Base-by-base conservation (phyloP, 2,329 filamentous ascomycete species). In the Aspergillus ruber region DNA sequence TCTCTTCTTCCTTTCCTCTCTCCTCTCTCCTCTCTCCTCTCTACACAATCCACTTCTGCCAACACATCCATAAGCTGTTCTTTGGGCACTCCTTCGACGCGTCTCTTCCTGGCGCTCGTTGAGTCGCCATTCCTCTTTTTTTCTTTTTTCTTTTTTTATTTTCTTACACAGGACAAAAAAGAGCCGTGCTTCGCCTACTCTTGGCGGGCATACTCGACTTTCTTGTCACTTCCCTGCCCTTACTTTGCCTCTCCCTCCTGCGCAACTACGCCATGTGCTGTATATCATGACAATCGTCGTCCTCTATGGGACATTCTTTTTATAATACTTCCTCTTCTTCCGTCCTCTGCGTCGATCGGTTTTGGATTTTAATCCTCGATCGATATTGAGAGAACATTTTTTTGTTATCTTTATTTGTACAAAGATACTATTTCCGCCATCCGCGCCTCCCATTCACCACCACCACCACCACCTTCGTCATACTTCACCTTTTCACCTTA, bases 261-360 rank as follows among this genome's bases (percentile, higher is more conserved):
- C 25, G 25, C 25, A 29, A 29, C 55, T 63, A 55, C 57, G 64
- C 58, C 60, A 66, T 67, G 60, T 56, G 52, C 55, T 67, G 51
- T 56, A 65, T 67, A 65, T 73, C 70, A 71, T 72, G 68, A 70
- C 68, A 62, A 57, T 57, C 55, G 49, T 51, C 55, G 66, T 70
- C 65, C 66, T 62, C 50, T 47, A 48, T 54, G 62, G 67, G 68
- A 64, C 64, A 56, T 50, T 51, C 50, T 20, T 56, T 52, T 52
- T 47, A 29, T 29, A 29, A 29, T 29, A 29, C 25, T 29, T 29
- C 25, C 10, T 12, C 25, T 27, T 27, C 48, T 55, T 50, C 38
- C 53, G 53, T 54, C 56, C 56, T 58, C 54, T 46, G 47, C 55
- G 52, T 66, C 56, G 56, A 62, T 63, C 55, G 47, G 53, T 58